phyloP scores from a whole-genome alignment of 1,284 basidiomycete species.

The Trichosporon sp. region DNA sequence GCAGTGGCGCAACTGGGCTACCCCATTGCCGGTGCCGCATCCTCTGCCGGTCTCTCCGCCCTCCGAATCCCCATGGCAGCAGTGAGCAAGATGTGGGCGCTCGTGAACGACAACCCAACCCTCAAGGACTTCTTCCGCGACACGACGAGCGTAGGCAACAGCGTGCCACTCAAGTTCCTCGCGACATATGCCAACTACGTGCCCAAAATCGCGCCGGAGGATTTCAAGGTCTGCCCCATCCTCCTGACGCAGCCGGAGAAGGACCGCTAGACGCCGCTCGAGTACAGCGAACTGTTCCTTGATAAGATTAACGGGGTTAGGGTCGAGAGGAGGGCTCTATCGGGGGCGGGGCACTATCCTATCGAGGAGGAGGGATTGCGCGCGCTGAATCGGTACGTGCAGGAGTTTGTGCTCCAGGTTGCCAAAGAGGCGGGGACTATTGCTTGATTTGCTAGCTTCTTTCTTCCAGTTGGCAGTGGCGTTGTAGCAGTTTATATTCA shows the following conservation, averaged over 20 bases:
- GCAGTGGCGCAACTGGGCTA: not conserved
- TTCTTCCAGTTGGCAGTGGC: too few relatives aligned
- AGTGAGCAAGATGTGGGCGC: constrained; percentile 3
- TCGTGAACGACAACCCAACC: not conserved
- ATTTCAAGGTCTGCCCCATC: not conserved
- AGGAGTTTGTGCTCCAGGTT: constrained; percentile 1
- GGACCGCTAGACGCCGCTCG: not conserved
- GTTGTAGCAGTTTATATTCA: too few relatives aligned
- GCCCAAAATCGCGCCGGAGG: not conserved
- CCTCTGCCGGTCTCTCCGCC: not conserved
- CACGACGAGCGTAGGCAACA: not conserved
- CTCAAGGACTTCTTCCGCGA: not conserved
- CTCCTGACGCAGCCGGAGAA: constrained; percentile 3
- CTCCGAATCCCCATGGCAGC: not conserved
- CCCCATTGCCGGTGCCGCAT: not conserved
- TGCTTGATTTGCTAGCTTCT: not conserved
- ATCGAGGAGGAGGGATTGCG: not conserved
- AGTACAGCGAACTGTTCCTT: not conserved
- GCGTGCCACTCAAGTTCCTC: constrained; percentile 1
- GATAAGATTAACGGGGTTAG: not conserved
- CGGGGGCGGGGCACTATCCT: not conserved
- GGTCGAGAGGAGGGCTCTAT: not conserved
- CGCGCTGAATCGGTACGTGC: not conserved
- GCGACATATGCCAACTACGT: not conserved
- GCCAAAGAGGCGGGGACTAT: not conserved